Percentiles rank a stretch among this genome's conserved stretches.
Conservation (phyloP, 2,329 filamentous ascomycete species). For the Xylariaceae sp. region DNA sequence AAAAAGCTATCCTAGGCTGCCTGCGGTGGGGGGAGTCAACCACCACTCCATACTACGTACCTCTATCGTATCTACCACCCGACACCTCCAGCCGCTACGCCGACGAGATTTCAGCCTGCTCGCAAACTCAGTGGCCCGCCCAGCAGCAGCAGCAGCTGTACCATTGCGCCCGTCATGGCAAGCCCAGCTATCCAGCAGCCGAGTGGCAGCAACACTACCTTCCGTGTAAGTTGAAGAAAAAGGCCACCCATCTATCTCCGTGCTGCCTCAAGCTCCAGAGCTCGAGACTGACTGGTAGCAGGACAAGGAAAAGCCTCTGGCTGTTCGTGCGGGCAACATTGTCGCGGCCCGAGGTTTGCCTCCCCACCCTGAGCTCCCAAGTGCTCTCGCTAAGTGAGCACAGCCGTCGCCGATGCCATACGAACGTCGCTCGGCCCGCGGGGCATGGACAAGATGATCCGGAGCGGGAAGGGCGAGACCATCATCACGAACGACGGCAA, state of each 20-base stretch:
- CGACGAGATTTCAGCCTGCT: no score
- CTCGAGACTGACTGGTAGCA: slow-evolving; percentile 24
- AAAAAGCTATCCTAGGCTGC: no score
- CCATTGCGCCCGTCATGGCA: slow-evolving; percentile 28
- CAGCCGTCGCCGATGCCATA: slow-evolving; percentile 95
- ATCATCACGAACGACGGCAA: slow-evolving; percentile 99
- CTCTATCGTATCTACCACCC: no score
- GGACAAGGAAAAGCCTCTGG: slow-evolving; percentile 97
- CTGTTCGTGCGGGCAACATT: slow-evolving; percentile 93
- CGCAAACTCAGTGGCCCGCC: no score
- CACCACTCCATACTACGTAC: no score
- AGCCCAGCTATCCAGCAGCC: slow-evolving; percentile 34
- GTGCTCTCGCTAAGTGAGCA: slow-evolving; percentile 23
- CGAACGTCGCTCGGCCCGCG: slow-evolving; percentile 91
- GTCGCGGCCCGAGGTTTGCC: slow-evolving; percentile 82
- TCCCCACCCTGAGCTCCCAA: slow-evolving; percentile 2
- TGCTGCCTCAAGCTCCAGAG: slow-evolving; percentile 1
- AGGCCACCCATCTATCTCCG: slow-evolving; percentile 1
- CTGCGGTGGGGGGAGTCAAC: no score
- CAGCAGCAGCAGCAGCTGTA: no score
- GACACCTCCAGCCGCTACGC: no score
- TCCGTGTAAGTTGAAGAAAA: slow-evolving; percentile 43
- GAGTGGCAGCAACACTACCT: slow-evolving; percentile 44
- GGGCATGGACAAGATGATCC: slow-evolving; percentile 99
- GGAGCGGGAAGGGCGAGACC: slow-evolving; percentile 91